Conservation (phyloP, 2,329 filamentous ascomycete genomes). For the Aspergillus costaricaensis region DNA sequence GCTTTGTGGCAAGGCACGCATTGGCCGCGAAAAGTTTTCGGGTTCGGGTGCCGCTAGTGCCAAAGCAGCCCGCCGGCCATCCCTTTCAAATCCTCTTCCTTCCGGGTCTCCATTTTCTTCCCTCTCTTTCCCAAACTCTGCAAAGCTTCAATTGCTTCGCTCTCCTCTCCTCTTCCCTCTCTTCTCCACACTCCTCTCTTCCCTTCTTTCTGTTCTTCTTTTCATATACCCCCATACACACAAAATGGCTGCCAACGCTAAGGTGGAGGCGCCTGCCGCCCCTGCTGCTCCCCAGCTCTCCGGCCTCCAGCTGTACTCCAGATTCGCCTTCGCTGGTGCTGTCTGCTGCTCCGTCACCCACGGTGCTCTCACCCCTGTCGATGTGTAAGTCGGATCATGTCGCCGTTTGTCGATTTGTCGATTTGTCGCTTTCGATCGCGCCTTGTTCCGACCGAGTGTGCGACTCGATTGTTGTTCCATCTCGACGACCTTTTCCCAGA, state of each 20-base stretch:
- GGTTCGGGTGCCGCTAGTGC: conserved; percentile 26
- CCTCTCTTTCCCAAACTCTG: conserved; percentile 17
- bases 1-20: conserved; percentile 23
- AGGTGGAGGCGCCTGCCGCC: conserved; percentile 39
- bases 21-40: conserved; percentile 39
- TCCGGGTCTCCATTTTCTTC: conserved; percentile 19
- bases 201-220: conserved; percentile 12
- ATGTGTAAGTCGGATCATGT: conserved; percentile 78
- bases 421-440: conserved; percentile 10
- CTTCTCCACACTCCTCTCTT: conserved; percentile 16
- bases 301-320: conserved; percentile 78
- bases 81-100: conserved; percentile 31
- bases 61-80: conserved; percentile 20
- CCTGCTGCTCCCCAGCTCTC: conserved; percentile 49
- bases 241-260: conserved; percentile 52
- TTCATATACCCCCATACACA: conserved; percentile 23
- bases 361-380: conserved; percentile 93
- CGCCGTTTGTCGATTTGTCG: conserved; percentile 15
- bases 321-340: conserved; percentile 95
- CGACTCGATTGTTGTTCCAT: conserved; percentile 4
- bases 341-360: conserved; percentile 98
- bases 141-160: conserved; percentile 24
- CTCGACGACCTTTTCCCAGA: not conserved
- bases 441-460: conserved; percentile 19
- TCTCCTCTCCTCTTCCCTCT: conserved; percentile 16